Evolutionary conservation across 495 filamentous ascomycete genomes (phyloP).

Genomic region (Xylaria bambusicola): DNA sequence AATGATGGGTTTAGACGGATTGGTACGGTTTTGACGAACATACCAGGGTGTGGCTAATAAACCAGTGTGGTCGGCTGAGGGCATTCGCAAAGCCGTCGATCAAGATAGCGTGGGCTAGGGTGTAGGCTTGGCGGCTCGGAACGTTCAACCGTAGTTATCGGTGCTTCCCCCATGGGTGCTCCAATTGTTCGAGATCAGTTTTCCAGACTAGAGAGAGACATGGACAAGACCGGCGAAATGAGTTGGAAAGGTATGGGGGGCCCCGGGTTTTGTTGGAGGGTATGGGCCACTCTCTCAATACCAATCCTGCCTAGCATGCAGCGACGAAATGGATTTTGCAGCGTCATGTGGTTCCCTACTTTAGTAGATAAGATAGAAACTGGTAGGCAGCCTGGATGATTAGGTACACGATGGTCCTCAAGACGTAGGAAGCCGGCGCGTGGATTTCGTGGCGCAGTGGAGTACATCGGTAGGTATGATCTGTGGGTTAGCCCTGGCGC

Average conservation of each 20-base stretch:
- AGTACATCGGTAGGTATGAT: not conserved
- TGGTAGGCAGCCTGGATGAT: not conserved
- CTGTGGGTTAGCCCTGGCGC: constrained; percentile 7
- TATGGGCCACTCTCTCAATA: not conserved
- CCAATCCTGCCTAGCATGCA: not conserved
- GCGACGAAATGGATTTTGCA: not conserved
- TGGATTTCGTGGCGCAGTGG: not conserved
- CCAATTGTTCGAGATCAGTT: not conserved
- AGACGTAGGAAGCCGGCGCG: not conserved
- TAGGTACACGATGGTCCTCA: not conserved
- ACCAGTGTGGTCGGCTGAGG: constrained; percentile 31
- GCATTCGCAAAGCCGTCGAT: constrained; percentile 31
- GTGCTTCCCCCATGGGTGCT: constrained; percentile 8
- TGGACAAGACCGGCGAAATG: constrained; percentile 33
- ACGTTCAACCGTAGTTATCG: too few species aligned
- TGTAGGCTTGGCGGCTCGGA: constrained; percentile 15
- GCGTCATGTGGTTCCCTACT: not conserved
- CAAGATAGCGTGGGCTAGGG: constrained; percentile 3
- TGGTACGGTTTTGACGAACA: not conserved
- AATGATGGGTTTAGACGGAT: not conserved
- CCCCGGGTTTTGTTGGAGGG: constrained; percentile 1
- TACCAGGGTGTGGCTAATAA: constrained; percentile 37
- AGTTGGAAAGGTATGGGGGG: constrained; percentile 6
- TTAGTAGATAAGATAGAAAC: not conserved
- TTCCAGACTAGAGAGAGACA: constrained; percentile 15